Percentiles rank a stretch among this genome's conserved stretches.
Evolutionary conservation across 176 grass and related monocot species (phyloP).

Genomic region (Coix lacrymajobi): DNA sequence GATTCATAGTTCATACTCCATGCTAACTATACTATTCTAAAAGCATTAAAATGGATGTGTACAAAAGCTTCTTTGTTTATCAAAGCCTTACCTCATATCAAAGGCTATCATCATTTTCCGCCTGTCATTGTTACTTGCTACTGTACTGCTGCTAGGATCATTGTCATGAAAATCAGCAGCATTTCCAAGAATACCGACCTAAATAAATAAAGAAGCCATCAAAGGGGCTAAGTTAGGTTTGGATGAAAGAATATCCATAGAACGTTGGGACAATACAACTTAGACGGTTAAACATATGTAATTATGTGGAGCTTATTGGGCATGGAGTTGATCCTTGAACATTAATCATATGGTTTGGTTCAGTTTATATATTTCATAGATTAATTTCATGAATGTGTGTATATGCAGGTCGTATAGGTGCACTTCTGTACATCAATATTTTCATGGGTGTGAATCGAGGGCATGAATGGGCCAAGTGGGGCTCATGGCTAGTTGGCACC

Average conservation of each 20-base stretch:
- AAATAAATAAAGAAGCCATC: conserved; percentile 24
- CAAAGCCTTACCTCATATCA: conserved; percentile 79
- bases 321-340: background rate
- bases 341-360: conserved; percentile 3
- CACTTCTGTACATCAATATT: background rate
- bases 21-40: background rate
- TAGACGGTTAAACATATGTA: background rate
- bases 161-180: conserved; percentile 74
- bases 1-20: background rate
- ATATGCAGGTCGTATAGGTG: background rate
- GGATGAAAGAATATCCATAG: background rate
- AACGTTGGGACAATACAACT: conserved; percentile 6
- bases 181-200: conserved; percentile 98
- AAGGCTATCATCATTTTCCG: conserved; percentile 93
- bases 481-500: background rate
- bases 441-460: background rate
- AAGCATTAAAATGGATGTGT: background rate
- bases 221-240: conserved; percentile 5
- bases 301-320: background rate
- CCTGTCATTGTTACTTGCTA: conserved; percentile 51
- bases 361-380: background rate
- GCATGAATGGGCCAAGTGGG: background rate
- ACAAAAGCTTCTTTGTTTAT: background rate
- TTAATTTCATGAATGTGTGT: background rate
- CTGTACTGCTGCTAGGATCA: conserved; percentile 37